Evolutionary conservation across 805 yeast species (phyloP).

Genomic region (Cyberlindnera galapagoensis): DNA sequence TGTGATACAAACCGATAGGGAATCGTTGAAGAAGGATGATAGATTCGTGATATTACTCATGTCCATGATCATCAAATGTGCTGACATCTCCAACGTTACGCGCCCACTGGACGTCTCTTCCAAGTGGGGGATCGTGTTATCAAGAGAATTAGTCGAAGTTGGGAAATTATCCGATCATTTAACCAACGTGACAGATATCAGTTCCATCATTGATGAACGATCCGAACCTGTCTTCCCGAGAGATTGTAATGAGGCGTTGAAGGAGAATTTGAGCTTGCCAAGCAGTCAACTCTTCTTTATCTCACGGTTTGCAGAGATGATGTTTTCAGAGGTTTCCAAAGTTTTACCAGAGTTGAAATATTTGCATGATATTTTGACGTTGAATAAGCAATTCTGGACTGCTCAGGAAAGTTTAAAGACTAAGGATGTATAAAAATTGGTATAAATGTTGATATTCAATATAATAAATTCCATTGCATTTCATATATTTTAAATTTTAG

Average conservation of each 20-base stretch:
- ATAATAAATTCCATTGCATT: too few relatives aligned
- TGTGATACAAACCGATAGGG: conserved; percentile 10
- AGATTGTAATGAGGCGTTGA: conserved; percentile 37
- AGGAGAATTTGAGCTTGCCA: conserved; percentile 43
- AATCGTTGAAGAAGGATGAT: conserved; percentile 11
- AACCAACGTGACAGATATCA: conserved; percentile 19
- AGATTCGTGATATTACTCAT: conserved; percentile 40
- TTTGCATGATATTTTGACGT: conserved; percentile 44
- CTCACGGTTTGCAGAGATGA: conserved; percentile 68
- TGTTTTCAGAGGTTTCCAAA: conserved; percentile 59
- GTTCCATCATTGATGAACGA: conserved; percentile 13
- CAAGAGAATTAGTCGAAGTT: conserved; percentile 72
- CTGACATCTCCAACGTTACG: conserved; percentile 92
- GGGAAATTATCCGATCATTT: conserved; percentile 40
- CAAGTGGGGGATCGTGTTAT: conserved; percentile 81
- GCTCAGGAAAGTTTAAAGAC: too few relatives aligned
- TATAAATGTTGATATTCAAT: too few relatives aligned
- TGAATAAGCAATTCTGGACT: conserved; percentile 54
- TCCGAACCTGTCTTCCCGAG: conserved; percentile 28
- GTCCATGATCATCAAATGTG: conserved; percentile 79
- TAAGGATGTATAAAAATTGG: too few relatives aligned
- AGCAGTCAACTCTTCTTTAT: conserved; percentile 81
- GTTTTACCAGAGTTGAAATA: conserved; percentile 57
- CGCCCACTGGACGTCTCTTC: conserved; percentile 70
- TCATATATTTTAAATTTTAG: too few relatives aligned